Evolutionary conservation across 1,139 yeast species (phyloP).

Genomic region (Geotrichum reessii): DNA sequence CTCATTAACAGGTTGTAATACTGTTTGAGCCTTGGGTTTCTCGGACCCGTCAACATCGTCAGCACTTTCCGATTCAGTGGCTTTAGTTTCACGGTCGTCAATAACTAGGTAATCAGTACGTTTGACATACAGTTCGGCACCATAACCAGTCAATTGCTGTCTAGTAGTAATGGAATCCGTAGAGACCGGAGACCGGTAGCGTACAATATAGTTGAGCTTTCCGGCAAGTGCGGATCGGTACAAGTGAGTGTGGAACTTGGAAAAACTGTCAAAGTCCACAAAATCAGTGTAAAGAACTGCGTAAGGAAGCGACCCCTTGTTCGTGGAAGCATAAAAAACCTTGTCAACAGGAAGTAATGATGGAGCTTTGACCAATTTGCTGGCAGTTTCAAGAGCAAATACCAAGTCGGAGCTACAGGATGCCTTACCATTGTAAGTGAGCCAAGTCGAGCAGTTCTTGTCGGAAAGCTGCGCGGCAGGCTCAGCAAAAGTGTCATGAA

Average conservation of each 20-base stretch:
- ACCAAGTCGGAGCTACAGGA: constrained; percentile 62
- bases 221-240: constrained; percentile 57
- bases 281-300: constrained; percentile 50
- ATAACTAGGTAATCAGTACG: constrained; percentile 58
- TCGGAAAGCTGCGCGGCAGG: constrained; percentile 25
- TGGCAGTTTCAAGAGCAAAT: constrained; percentile 54
- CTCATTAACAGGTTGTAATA: constrained; percentile 22
- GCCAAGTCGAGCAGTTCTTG: constrained; percentile 41
- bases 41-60: constrained; percentile 18
- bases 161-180: constrained; percentile 20
- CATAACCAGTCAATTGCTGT: constrained; percentile 57
- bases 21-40: constrained; percentile 16
- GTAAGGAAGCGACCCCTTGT: constrained; percentile 38
- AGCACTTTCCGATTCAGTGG: constrained; percentile 13
- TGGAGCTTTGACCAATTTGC: constrained; percentile 25
- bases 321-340: constrained; percentile 44
- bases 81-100: constrained; percentile 48
- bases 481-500: constrained; percentile 38
- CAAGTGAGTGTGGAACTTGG: constrained; percentile 53
- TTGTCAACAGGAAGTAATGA: constrained; percentile 49
- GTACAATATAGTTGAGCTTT: constrained; percentile 67
- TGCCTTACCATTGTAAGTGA: constrained; percentile 45
- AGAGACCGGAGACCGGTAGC: constrained; percentile 49
- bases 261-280: constrained; percentile 42
- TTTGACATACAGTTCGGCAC: constrained; percentile 56